Conservation (phyloP, 176 grass and related monocot genomes). For the Typha latifolia region DNA sequence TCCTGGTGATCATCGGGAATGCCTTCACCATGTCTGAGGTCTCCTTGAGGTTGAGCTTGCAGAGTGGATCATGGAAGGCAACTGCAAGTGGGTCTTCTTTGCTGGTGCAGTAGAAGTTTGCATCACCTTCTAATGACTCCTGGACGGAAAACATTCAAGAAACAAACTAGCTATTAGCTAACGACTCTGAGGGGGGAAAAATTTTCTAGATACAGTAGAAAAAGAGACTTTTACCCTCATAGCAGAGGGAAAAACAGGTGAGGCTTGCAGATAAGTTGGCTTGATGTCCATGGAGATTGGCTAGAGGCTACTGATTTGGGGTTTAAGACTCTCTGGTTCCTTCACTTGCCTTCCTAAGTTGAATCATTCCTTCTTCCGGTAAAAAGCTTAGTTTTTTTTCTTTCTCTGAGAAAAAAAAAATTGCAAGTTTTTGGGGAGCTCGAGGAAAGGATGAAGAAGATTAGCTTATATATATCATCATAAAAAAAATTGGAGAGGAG, state of each 20-base stretch:
- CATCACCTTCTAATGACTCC: too few relatives aligned
- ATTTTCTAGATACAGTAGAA: too few relatives aligned
- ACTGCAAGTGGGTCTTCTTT: not conserved
- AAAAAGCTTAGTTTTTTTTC: not conserved
- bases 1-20: conserved; percentile 38
- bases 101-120: not conserved
- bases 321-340: conserved; percentile 26
- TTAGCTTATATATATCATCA: too few relatives aligned
- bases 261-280: conserved; percentile 10
- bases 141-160: not conserved
- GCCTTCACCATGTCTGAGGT: conserved; percentile 52
- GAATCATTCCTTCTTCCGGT: conserved; percentile 8
- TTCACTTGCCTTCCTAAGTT: conserved; percentile 25
- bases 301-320: conserved; percentile 14
- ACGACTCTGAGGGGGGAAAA: too few relatives aligned
- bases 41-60: conserved; percentile 46
- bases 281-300: too few relatives aligned
- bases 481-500: too few relatives aligned
- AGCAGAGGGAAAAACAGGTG: conserved; percentile 24
- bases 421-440: not conserved
- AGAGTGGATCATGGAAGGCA: conserved; percentile 30
- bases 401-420: not conserved
- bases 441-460: too few relatives aligned
- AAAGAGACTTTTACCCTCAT: conserved; percentile 31
- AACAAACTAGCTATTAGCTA: not conserved